These are phyloP conservation scores for Lolium perenne DNA, from an alignment of 176 grass and related monocot genomes.

Conservation along the genomic window DNA sequence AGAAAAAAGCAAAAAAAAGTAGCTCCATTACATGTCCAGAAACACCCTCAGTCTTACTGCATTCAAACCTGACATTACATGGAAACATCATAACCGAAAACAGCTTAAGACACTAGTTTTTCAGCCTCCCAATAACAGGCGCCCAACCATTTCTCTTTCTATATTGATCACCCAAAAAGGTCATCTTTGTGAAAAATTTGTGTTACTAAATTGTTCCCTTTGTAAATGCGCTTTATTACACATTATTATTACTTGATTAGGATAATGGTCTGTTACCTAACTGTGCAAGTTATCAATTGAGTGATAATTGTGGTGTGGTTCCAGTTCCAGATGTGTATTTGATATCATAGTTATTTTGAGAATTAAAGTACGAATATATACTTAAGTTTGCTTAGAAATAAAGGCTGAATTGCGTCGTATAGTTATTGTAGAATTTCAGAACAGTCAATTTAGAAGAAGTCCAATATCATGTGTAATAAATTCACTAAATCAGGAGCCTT, in stretches of 20 bases:
- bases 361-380: not conserved
- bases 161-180: not conserved
- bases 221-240: not conserved
- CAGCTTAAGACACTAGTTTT: too few species aligned
- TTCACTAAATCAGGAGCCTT: not conserved
- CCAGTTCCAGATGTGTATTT: slow-evolving; percentile 6
- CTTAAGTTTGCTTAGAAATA: not conserved
- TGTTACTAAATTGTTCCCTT: not conserved
- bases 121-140: too few species aligned
- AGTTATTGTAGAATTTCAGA: not conserved
- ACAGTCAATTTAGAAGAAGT: not conserved
- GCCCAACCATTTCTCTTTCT: too few species aligned
- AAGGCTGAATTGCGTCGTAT: not conserved
- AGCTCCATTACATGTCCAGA: too few species aligned
- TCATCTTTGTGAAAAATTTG: not conserved
- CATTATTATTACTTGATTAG: not conserved
- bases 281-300: not conserved
- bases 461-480: not conserved
- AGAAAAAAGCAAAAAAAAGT: too few species aligned
- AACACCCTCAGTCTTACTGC: too few species aligned
- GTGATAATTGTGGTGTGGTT: not conserved
- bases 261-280: not conserved
- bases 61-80: too few species aligned
- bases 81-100: too few species aligned
- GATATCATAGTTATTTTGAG: not conserved